These are phyloP conservation scores for Mitragyna speciosa DNA, from an alignment of 257 asterid genomes.

Conservation along the genomic window DNA sequence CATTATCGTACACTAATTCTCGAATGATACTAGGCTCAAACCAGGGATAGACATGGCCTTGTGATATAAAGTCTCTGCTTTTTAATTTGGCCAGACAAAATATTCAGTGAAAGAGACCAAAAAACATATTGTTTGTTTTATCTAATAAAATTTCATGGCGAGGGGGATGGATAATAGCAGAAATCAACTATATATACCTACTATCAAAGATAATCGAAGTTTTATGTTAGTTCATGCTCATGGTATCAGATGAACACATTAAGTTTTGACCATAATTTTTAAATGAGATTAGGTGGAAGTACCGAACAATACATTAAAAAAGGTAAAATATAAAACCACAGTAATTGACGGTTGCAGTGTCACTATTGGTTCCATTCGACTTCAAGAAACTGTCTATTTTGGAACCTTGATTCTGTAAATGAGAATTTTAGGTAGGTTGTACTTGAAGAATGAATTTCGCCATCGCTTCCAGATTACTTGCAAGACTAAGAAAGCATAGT, in stretches of 20 bases:
- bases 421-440: not conserved
- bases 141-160: not conserved
- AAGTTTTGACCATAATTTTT: not conserved
- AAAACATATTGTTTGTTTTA: not conserved
- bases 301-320: not conserved
- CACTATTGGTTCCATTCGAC: conserved; percentile 19
- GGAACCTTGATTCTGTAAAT: not conserved
- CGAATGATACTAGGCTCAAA: not conserved
- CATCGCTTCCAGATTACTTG: not conserved
- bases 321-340: not conserved
- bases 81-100: not conserved
- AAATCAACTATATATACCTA: not conserved
- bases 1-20: not conserved
- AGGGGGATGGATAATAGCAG: not conserved
- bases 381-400: not conserved
- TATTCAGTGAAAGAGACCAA: not conserved
- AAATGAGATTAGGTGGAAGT: not conserved
- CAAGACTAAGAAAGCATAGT: not conserved
- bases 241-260: not conserved
- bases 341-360: conserved; percentile 4
- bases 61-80: not conserved
- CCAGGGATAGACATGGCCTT: not conserved
- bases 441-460: not conserved
- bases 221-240: not conserved
- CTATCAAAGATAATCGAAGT: not conserved